Evolutionary conservation across 1,139 yeast species (phyloP).

Genomic region (Candida sp.): DNA sequence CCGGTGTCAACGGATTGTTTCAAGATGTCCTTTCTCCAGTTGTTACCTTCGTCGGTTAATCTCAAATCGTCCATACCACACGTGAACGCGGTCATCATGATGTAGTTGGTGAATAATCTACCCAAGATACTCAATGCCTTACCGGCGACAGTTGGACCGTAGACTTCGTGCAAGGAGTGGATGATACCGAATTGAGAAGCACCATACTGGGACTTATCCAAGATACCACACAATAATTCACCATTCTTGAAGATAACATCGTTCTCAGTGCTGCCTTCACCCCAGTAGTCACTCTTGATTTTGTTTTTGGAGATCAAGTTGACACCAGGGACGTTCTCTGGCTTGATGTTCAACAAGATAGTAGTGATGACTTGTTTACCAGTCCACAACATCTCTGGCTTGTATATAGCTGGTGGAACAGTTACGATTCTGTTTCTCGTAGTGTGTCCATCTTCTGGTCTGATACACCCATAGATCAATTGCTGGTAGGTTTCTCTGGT

Average conservation of each 20-base stretch:
- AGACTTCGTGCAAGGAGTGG: slow-evolving; percentile 95
- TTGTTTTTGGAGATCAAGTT: slow-evolving; percentile 85
- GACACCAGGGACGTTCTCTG: slow-evolving; percentile 87
- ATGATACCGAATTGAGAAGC: slow-evolving; percentile 97
- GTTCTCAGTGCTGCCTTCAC: slow-evolving; percentile 80
- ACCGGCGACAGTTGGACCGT: slow-evolving; percentile 92
- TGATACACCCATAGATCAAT: slow-evolving; percentile 88
- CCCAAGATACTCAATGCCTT: slow-evolving; percentile 90
- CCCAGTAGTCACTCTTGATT: slow-evolving; percentile 96
- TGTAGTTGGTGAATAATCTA: slow-evolving; percentile 92
- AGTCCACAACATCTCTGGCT: slow-evolving; percentile 96
- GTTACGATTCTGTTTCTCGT: slow-evolving; percentile 73
- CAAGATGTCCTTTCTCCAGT: slow-evolving; percentile 85
- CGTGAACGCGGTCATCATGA: slow-evolving; percentile 91
- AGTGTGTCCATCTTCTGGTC: slow-evolving; percentile 99
- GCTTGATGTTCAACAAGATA: slow-evolving; percentile 85
- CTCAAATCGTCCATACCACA: slow-evolving; percentile 99
- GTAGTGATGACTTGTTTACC: slow-evolving; percentile 98
- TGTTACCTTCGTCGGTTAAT: slow-evolving; percentile 88
- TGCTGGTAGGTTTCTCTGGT: slow-evolving; percentile 94
- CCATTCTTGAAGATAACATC: slow-evolving; percentile 88
- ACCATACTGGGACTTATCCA: slow-evolving; percentile 98
- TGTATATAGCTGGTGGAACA: slow-evolving; percentile 86
- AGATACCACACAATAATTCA: slow-evolving; percentile 86
- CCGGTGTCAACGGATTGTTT: slow-evolving; percentile 82